Base-by-base conservation (phyloP, 257 asterid genomes). In the Salvia rosmarinus region DNA sequence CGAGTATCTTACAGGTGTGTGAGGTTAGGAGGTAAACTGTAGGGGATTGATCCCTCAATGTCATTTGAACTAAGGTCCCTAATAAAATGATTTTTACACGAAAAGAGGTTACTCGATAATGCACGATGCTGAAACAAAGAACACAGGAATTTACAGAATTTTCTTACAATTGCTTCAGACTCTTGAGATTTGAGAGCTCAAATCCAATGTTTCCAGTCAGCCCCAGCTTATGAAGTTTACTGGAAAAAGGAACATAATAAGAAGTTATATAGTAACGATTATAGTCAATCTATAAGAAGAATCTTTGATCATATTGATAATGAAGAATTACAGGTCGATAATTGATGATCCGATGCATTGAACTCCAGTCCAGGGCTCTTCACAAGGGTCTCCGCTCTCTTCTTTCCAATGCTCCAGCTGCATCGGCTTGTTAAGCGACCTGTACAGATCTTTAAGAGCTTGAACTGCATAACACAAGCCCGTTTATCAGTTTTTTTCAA, bases 361-460 rank as follows among this genome's bases (percentile, higher is more conserved):
- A 79, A 95, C 87, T 58, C 99, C 99, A 8, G 71, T 74, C 96
- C 99, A 95, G 16, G 63, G 61, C 59, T 95, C 98, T 30, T 46
- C 86, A 64, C 99, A 95, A 12, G 99, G 99, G 65, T 95, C 96
- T 70, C 98, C 96, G 30, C 88, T 88, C 63, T 79, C 93, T 16
- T 75, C 42, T 73, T 76, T 82, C 99, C 99, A 95, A 4, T 65
- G 77, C 17, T 68, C 67, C 59, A 91, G 87, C 81, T 85, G 90
- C 28, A 76, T 32, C n/a, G 98, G 90, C 28, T 77, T 78, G 85
- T 89, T 85, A 64, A 95, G 80, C 32, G 95, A 81, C 75, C 68
- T 66, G 80, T 89, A 95, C 76, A 95, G 78, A 17, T 83, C 87
- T 73, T 69, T 88, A 78, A 95, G 93, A 49, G 92, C 96, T 83